Percentiles rank a stretch among this genome's conserved stretches.
phyloP scores from a whole-genome alignment of 140 eudicot genomes.

The Oenanthe javanica region DNA sequence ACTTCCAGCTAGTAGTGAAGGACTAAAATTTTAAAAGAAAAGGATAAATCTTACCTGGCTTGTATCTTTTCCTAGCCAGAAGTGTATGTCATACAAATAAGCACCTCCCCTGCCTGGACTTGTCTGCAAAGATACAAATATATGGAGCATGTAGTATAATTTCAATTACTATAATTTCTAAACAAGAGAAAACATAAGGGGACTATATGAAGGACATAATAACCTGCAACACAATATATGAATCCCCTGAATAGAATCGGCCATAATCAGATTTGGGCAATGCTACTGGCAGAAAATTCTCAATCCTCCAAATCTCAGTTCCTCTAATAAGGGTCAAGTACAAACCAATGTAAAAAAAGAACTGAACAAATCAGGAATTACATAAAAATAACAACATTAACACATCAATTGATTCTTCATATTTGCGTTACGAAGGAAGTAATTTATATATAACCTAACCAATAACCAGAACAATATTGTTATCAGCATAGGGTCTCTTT shows the following conservation, averaged over 20 bases:
- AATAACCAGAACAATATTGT: neutral
- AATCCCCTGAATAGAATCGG: constrained; percentile 91
- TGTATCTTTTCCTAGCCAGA: constrained; percentile 99
- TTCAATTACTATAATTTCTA: neutral
- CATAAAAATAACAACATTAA: constrained; percentile 1
- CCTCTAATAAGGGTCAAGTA: constrained; percentile 72
- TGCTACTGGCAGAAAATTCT: constrained; percentile 89
- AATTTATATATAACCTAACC: constrained; percentile 1
- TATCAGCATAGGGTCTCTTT: constrained; percentile 8
- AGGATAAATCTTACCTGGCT: constrained; percentile 57
- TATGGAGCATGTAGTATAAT: neutral
- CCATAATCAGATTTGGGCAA: constrained; percentile 86
- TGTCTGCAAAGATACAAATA: constrained; percentile 40
- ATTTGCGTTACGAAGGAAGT: neutral
- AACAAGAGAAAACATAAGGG: neutral
- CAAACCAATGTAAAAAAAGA: constrained; percentile 6
- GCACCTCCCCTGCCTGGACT: constrained; percentile 94
- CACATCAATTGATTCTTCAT: neutral
- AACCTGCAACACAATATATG: constrained; percentile 89
- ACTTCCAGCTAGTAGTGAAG: neutral
- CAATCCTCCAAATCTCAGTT: constrained; percentile 97
- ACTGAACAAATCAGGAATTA: neutral
- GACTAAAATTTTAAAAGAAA: neutral
- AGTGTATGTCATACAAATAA: constrained; percentile 82
- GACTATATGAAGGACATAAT: constrained; percentile 13